Conservation (phyloP, 306 rosid species). For the Styphnolobium japonicum region DNA sequence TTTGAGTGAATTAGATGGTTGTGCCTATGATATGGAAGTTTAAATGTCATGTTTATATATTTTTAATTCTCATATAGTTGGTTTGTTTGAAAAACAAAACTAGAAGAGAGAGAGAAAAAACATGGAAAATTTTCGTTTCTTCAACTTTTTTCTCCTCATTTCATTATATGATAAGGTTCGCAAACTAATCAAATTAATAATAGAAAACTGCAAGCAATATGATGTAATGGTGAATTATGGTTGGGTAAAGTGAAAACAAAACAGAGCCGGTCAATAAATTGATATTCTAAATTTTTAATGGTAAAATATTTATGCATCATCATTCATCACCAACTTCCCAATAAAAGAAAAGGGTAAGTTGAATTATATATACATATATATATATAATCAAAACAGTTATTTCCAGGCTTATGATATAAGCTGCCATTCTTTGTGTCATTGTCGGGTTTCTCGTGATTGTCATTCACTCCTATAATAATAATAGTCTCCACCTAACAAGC, state of each 20-base stretch:
- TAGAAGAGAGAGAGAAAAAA: too few relatives aligned
- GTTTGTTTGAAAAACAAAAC: background rate
- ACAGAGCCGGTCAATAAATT: background rate
- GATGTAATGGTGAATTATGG: background rate
- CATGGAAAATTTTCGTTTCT: background rate
- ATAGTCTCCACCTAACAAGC: slow-evolving; percentile 42
- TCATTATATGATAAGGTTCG: background rate
- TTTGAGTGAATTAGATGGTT: too few relatives aligned
- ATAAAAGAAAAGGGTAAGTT: background rate
- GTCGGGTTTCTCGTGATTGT: slow-evolving; percentile 63
- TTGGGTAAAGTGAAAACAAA: background rate
- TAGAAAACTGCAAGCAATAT: background rate
- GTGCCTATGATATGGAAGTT: too few relatives aligned
- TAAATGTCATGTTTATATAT: too few relatives aligned
- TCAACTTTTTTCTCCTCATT: background rate
- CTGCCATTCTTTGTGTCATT: slow-evolving; percentile 17
- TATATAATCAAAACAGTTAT: background rate
- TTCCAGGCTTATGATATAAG: slow-evolving; percentile 1
- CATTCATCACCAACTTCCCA: background rate
- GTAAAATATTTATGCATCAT: background rate
- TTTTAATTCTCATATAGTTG: background rate
- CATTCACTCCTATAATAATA: slow-evolving; percentile 47
- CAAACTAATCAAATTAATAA: background rate
- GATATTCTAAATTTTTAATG: background rate
- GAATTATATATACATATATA: too few relatives aligned